These are phyloP conservation scores for Phytophthora constricta DNA, from an alignment of 352 stramenopile genomes.

Conservation along the genomic window DNA sequence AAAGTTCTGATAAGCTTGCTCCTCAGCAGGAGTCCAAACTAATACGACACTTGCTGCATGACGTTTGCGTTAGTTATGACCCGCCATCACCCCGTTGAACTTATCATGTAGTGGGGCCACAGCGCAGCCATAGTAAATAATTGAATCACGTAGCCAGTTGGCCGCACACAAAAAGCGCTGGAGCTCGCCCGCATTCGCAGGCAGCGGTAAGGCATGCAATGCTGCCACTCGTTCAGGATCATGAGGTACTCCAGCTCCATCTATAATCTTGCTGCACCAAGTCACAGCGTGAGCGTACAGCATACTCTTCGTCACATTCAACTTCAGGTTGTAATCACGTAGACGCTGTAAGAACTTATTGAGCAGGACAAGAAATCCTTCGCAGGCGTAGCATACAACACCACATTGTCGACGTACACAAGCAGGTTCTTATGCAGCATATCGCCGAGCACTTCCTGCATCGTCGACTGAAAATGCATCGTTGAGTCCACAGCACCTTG, in stretches of 20 bases:
- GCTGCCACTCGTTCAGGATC: conserved; percentile 9
- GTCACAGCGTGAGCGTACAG: conserved; percentile 1
- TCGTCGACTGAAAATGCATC: conserved; percentile 9
- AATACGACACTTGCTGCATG: not conserved
- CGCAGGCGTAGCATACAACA: conserved; percentile 9
- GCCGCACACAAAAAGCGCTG: conserved; percentile 10
- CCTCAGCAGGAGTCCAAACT: not conserved
- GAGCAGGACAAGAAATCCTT: conserved; percentile 7
- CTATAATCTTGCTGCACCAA: conserved; percentile 33
- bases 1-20: conserved; percentile 3
- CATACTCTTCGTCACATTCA: conserved; percentile 24
- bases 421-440: conserved; percentile 22
- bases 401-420: conserved; percentile 31
- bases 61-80: not conserved
- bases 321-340: conserved; percentile 15
- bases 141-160: conserved; percentile 27
- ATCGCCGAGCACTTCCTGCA: not conserved
- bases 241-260: conserved; percentile 9
- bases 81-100: conserved; percentile 9
- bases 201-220: not conserved
- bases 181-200: conserved; percentile 14
- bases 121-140: conserved; percentile 24
- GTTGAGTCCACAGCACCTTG: not conserved
- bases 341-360: conserved; percentile 14
- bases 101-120: conserved; percentile 17